Evolutionary conservation across 352 stramenopile species (phyloP).

Genomic region (Globisporangium parvum): DNA sequence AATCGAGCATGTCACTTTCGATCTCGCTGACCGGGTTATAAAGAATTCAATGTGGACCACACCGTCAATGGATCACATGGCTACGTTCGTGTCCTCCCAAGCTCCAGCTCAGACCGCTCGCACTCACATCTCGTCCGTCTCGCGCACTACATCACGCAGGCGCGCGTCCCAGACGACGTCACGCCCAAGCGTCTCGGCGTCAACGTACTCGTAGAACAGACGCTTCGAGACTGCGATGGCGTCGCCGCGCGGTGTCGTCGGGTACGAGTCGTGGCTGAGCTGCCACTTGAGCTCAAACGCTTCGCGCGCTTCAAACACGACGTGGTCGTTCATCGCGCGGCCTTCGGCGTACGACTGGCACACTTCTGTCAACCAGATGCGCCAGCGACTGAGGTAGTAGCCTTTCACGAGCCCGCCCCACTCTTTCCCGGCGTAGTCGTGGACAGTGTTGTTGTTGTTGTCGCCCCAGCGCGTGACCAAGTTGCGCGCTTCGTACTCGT

Average conservation of each 20-base stretch:
- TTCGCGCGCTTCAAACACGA: conserved; percentile 38
- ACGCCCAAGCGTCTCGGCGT: not conserved
- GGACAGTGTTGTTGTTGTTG: conserved; percentile 62
- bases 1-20: not conserved
- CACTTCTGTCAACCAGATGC: conserved; percentile 64
- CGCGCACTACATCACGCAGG: not conserved
- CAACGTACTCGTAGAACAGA: conserved; percentile 45
- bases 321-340: conserved; percentile 44
- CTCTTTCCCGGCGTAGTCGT: conserved; percentile 77
- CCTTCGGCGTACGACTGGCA: conserved; percentile 59
- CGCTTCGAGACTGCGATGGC: conserved; percentile 45
- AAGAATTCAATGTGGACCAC: not conserved
- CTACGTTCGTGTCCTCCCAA: not conserved
- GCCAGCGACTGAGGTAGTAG: conserved; percentile 70
- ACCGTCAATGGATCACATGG: not conserved
- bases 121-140: conserved; percentile 6
- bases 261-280: conserved; percentile 43
- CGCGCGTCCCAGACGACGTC: conserved; percentile 2
- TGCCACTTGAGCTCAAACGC: conserved; percentile 78
- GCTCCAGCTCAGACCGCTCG: not conserved
- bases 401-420: conserved; percentile 59
- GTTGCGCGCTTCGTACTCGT: conserved; percentile 80
- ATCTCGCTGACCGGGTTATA: not conserved
- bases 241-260: conserved; percentile 37
- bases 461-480: conserved; percentile 78